These are phyloP conservation scores for Solanum piurae DNA, from an alignment of 257 asterid species.

Conservation along the genomic window DNA sequence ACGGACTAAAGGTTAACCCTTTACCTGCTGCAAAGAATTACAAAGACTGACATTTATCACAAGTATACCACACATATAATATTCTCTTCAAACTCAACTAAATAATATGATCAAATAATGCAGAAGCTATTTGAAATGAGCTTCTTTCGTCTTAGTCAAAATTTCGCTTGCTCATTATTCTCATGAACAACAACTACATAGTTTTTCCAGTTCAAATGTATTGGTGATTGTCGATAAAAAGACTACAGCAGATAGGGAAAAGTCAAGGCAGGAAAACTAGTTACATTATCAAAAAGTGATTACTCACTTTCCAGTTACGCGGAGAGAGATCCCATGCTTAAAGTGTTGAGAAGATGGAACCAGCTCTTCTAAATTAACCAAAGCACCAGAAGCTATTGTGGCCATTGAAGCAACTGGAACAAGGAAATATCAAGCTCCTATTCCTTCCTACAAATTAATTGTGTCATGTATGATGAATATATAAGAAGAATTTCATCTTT, in stretches of 20 bases:
- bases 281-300: background rate
- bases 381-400: slow-evolving; percentile 38
- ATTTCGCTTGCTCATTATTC: background rate
- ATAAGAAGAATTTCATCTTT: background rate
- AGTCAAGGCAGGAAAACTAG: background rate
- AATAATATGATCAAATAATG: background rate
- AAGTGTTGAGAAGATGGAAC: slow-evolving; percentile 59
- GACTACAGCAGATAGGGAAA: background rate
- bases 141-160: background rate
- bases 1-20: background rate
- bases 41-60: background rate
- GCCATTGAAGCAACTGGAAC: slow-evolving; percentile 22
- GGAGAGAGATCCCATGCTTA: slow-evolving; percentile 63
- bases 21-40: background rate
- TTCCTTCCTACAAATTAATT: background rate
- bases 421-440: background rate
- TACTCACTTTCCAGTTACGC: slow-evolving; percentile 84
- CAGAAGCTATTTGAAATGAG: background rate
- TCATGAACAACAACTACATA: background rate
- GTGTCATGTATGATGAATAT: background rate
- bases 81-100: background rate
- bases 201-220: background rate
- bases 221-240: background rate
- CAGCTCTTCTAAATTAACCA: slow-evolving; percentile 64
- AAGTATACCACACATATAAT: background rate